A percentile compares a stretch with the other conserved stretches of the same genome.
These are phyloP conservation scores for Aureobasidium sp. DNA, from an alignment of 2,329 filamentous ascomycete species.

Conservation along the genomic window DNA sequence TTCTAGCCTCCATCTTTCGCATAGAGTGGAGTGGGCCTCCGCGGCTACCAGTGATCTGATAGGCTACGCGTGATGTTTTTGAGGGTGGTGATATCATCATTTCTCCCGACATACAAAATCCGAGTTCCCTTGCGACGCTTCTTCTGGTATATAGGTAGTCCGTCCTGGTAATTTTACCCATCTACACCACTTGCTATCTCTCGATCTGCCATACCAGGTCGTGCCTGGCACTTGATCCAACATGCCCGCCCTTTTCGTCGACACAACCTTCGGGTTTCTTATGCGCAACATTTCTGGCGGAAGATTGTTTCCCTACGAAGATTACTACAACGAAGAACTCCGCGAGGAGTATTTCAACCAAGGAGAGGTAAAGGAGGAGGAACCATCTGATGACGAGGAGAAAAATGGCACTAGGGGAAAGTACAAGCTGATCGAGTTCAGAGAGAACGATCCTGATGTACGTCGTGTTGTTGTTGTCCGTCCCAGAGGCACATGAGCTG, in stretches of 20 bases:
- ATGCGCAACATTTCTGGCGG: constrained; percentile 15
- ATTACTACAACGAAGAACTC: constrained; percentile 9
- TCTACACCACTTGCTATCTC: background rate
- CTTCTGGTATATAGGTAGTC: background rate
- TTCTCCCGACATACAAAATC: background rate
- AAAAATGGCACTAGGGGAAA: constrained; percentile 11
- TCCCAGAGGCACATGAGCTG: background rate
- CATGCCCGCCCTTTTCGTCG: constrained; percentile 10
- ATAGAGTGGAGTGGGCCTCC: background rate
- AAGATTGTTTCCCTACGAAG: constrained; percentile 12
- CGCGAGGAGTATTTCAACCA: constrained; percentile 4
- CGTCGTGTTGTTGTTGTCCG: background rate
- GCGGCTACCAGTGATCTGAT: background rate
- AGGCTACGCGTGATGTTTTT: background rate
- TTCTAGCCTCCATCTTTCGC: background rate
- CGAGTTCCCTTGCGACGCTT: background rate
- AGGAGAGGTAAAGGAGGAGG: constrained; percentile 1
- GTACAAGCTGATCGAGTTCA: constrained; percentile 15
- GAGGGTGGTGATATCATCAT: background rate
- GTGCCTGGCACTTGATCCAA: background rate
- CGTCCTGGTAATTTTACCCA: background rate
- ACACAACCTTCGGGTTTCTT: constrained; percentile 15
- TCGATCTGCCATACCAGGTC: background rate
- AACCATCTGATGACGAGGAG: constrained; percentile 8
- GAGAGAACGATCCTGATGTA: constrained; percentile 21